Percentiles rank a stretch among this genome's conserved stretches.
These are phyloP conservation scores for Cafeteria roenbergensis DNA, from an alignment of 108 stramenopile species.

Conservation along the genomic window DNA sequence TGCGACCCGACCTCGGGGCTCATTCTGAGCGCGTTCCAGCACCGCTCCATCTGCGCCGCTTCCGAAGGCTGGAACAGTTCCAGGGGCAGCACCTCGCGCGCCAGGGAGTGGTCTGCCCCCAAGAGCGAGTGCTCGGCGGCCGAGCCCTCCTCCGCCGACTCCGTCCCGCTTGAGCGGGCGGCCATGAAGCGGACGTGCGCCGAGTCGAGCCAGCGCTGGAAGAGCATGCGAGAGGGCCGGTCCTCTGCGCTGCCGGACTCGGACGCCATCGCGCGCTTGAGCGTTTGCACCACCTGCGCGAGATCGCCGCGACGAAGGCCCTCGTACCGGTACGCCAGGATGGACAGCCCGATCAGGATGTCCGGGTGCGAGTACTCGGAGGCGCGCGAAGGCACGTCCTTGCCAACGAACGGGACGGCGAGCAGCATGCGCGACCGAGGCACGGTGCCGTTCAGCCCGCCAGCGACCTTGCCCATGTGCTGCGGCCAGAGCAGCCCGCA, in stretches of 20 bases:
- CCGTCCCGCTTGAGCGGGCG: slow-evolving; percentile 7
- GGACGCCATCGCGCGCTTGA: slow-evolving; percentile 32
- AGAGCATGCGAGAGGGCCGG: slow-evolving; percentile 48
- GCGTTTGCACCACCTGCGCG: slow-evolving; percentile 16
- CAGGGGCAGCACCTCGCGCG: slow-evolving; percentile 40
- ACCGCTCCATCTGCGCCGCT: slow-evolving; percentile 29
- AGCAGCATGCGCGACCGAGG: slow-evolving; percentile 36
- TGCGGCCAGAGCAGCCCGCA: slow-evolving; percentile 11
- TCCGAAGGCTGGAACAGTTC: slow-evolving; percentile 36
- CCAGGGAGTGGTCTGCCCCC: not conserved
- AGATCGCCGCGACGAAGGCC: slow-evolving; percentile 36
- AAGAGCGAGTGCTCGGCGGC: slow-evolving; percentile 1
- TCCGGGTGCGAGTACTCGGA: slow-evolving; percentile 52
- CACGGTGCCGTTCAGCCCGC: slow-evolving; percentile 9
- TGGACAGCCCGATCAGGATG: slow-evolving; percentile 42
- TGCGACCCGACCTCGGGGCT: slow-evolving; percentile 34
- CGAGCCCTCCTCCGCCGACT: slow-evolving; percentile 7
- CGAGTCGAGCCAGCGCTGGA: slow-evolving; percentile 77
- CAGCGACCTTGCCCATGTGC: slow-evolving; percentile 4
- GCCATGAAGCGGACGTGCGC: slow-evolving; percentile 28
- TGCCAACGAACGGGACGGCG: slow-evolving; percentile 48
- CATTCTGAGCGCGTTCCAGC: slow-evolving; percentile 27
- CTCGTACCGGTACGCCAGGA: slow-evolving; percentile 50
- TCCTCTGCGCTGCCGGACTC: slow-evolving; percentile 32
- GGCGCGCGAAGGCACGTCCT: slow-evolving; percentile 44